phyloP scores from a whole-genome alignment of 2,329 filamentous ascomycete genomes.

The Paecilomyces dactylethromorphus region DNA sequence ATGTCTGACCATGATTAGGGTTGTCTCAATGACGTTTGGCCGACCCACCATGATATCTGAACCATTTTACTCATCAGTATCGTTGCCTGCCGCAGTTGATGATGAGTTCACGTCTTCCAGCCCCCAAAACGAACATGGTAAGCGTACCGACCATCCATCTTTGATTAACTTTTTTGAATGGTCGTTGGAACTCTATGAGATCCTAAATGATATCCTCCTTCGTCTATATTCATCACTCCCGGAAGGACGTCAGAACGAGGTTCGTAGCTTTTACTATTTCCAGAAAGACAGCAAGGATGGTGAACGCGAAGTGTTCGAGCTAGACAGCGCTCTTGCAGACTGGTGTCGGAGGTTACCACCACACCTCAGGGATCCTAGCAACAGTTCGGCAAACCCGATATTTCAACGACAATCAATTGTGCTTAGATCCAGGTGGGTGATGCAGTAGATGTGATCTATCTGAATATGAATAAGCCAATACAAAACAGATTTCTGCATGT shows the following conservation, averaged over 20 bases:
- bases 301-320: slow-evolving; percentile 24
- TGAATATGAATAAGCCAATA: background rate
- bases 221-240: slow-evolving; percentile 20
- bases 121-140: slow-evolving; percentile 8
- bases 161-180: slow-evolving; percentile 25
- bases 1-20: slow-evolving; percentile 11
- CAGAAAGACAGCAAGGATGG: slow-evolving; percentile 13
- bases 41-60: slow-evolving; percentile 30
- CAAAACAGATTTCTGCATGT: slow-evolving; percentile 23
- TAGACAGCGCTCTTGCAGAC: slow-evolving; percentile 23
- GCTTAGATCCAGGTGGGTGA: slow-evolving; percentile 21
- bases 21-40: slow-evolving; percentile 33
- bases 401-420: slow-evolving; percentile 27
- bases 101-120: slow-evolving; percentile 21
- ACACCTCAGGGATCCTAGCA: slow-evolving; percentile 14
- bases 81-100: slow-evolving; percentile 22
- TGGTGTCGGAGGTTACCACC: slow-evolving; percentile 23
- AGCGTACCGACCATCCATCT: slow-evolving; percentile 18
- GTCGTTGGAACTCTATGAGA: slow-evolving; percentile 28
- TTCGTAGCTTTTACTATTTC: slow-evolving; percentile 21
- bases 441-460: background rate
- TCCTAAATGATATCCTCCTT: slow-evolving; percentile 27
- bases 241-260: slow-evolving; percentile 18
- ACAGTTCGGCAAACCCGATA: slow-evolving; percentile 10
- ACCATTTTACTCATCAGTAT: slow-evolving; percentile 17